A percentile compares a stretch with the other conserved stretches of the same genome.
Evolutionary conservation across 495 filamentous ascomycete genomes (phyloP).

Genomic region (Ramalina peruviana): DNA sequence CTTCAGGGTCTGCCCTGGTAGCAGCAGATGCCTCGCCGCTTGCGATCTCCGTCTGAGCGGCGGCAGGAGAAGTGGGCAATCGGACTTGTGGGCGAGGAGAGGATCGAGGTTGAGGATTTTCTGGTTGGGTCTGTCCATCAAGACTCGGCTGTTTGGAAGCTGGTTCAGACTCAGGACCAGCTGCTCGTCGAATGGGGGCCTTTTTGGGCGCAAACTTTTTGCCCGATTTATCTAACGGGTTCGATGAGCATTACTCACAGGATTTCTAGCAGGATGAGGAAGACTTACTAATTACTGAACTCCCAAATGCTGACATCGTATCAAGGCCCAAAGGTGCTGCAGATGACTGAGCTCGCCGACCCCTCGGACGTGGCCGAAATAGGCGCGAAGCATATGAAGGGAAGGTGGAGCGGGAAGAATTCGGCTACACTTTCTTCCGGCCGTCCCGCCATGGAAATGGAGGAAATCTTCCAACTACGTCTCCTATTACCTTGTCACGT

Average conservation of each 20-base stretch:
- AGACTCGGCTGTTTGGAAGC: conserved; percentile 28
- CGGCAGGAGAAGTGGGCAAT: conserved; percentile 14
- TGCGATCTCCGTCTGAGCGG: background rate
- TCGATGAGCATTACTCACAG: background rate
- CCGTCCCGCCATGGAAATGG: background rate
- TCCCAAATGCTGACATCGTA: conserved; percentile 40
- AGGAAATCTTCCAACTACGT: conserved; percentile 3
- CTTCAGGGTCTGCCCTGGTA: too few species aligned
- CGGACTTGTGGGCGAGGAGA: conserved; percentile 16
- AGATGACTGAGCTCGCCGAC: too few species aligned
- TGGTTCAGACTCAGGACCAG: conserved; percentile 19
- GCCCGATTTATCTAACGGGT: conserved; percentile 34
- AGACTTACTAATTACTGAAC: conserved; percentile 42
- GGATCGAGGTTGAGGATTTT: conserved; percentile 25
- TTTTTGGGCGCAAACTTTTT: conserved; percentile 40
- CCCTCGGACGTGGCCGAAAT: too few species aligned
- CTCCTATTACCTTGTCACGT: background rate
- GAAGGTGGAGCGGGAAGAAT: too few species aligned
- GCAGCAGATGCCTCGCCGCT: background rate
- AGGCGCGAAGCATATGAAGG: too few species aligned
- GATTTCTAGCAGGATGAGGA: background rate
- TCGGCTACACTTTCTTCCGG: background rate
- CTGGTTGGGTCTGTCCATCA: conserved; percentile 21
- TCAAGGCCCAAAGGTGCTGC: too few species aligned
- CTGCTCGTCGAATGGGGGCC: conserved; percentile 32